Base-by-base conservation (phyloP, 768 basidiomycete species). In the Calocera viscosa region DNA sequence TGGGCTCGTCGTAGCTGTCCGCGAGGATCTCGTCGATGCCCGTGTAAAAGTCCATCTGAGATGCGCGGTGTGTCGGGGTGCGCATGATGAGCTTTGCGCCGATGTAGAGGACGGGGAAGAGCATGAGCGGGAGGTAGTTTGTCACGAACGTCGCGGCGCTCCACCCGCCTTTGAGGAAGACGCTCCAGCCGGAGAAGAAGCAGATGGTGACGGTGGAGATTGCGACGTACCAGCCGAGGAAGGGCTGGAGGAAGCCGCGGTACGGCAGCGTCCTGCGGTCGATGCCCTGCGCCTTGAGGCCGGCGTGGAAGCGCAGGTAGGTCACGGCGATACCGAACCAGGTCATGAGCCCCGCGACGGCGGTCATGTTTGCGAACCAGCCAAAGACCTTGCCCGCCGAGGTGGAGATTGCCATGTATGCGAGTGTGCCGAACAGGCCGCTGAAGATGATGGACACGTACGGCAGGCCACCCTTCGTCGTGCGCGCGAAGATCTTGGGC, bases 31-130 rank as follows among this genome's bases (percentile, higher is more conserved):
- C 83, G 38, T 82, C 85, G 66, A 89, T 79, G 68, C 86, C 83
- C 3, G 82, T 80, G 47, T 86, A 77, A 73, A 94, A 94, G 77
- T 96, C 94, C 90, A 97, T 94, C 38, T 94, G 85, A 24, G 80
- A 72, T 0, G 85, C 69, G 39, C 76, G 73, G 49, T 86, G 77
- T 30, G 79, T 70, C 22, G 78, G 78, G 47, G 77, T 76, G 72
- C 80, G 82, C 67, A 79, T 83, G 73, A 79, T 81, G 41, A 87
- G 68, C 72, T 83, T 84, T 68, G 86, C 82, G 19, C 76, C 80
- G 39, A 80, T 8, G 75, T 89, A 95, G 39, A 95, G 73, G 64
- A 93, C 65, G 22, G 91, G 90, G 84, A 93, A 91, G 34, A 86
- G 65, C n/a, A 73, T 69, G 34, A 71, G 65, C 41, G 88, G 89